Conservation (phyloP, 768 basidiomycete species). For the Suillus weaverae region DNA sequence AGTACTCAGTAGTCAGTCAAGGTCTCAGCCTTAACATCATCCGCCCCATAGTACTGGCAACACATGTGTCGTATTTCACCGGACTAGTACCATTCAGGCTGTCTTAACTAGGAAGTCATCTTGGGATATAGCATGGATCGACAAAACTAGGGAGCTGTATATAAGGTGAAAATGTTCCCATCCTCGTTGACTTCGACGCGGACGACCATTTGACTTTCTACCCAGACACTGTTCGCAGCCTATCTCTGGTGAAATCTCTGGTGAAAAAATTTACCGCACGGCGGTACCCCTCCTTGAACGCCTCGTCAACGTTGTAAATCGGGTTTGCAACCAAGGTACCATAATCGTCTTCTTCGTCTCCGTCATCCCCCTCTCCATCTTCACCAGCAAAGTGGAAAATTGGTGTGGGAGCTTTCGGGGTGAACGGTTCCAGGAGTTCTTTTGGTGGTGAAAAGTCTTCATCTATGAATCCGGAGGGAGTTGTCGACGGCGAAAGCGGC, state of each 20-base stretch:
- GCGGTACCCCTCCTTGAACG: constrained; percentile 27
- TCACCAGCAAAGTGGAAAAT: constrained; percentile 24
- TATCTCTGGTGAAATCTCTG: constrained; percentile 7
- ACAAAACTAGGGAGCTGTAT: constrained; percentile 5
- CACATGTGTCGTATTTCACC: background rate
- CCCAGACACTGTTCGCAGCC: background rate
- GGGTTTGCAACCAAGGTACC: constrained; percentile 21
- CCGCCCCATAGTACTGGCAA: background rate
- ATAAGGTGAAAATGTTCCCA: background rate
- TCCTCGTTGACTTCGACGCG: background rate
- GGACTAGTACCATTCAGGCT: background rate
- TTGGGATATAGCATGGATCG: background rate
- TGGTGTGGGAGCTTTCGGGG: constrained; percentile 6
- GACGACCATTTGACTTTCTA: background rate
- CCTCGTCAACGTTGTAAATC: constrained; percentile 11
- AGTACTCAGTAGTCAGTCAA: background rate
- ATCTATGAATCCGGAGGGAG: background rate
- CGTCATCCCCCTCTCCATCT: constrained; percentile 20
- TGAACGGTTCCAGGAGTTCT: background rate
- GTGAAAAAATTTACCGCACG: constrained; percentile 27
- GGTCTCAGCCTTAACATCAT: background rate
- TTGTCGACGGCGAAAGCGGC: constrained; percentile 4
- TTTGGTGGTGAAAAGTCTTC: background rate
- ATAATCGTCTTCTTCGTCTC: constrained; percentile 30
- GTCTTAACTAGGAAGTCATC: background rate